A percentile compares a stretch with the other conserved stretches of the same genome.
These are phyloP conservation scores for Trichosporon coremiiforme DNA, from an alignment of 1,284 basidiomycete species.

Conservation along the genomic window DNA sequence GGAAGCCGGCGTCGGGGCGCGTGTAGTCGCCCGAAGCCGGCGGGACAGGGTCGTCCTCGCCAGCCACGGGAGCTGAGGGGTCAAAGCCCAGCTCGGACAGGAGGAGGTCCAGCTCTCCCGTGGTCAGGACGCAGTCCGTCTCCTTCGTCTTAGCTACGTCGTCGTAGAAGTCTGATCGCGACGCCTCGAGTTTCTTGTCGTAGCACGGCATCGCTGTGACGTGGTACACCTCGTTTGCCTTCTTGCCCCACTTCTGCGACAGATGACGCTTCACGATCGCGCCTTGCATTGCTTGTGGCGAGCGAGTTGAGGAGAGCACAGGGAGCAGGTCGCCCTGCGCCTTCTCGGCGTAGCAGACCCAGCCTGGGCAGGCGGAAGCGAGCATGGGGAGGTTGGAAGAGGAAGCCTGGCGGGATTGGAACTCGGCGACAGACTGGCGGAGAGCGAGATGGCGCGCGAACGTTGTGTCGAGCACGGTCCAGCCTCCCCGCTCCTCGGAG, in stretches of 20 bases:
- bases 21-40: slow-evolving; percentile 21
- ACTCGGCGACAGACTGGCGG: slow-evolving; percentile 79
- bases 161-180: slow-evolving; percentile 84
- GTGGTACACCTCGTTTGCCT: slow-evolving; percentile 85
- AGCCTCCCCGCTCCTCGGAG: slow-evolving; percentile 40
- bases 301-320: slow-evolving; percentile 83
- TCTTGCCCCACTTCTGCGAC: slow-evolving; percentile 65
- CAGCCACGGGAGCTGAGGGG: slow-evolving; percentile 63
- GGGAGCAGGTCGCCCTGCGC: slow-evolving; percentile 91
- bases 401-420: slow-evolving; percentile 65
- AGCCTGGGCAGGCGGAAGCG: slow-evolving; percentile 94
- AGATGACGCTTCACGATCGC: slow-evolving; percentile 87
- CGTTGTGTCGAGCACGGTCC: slow-evolving; percentile 85
- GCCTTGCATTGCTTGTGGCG: slow-evolving; percentile 92
- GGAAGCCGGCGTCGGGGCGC: slow-evolving; percentile 57
- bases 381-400: slow-evolving; percentile 73
- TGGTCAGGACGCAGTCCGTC: slow-evolving; percentile 96
- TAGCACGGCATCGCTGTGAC: slow-evolving; percentile 99
- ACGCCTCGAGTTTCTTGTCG: slow-evolving; percentile 99
- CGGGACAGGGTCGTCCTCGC: slow-evolving; percentile 56
- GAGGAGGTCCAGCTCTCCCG: slow-evolving; percentile 87
- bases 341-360: slow-evolving; percentile 99
- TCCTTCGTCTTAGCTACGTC: slow-evolving; percentile 78
- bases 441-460: slow-evolving; percentile 88
- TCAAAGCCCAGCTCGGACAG: slow-evolving; percentile 82